These are phyloP conservation scores for Solanum peruvianum DNA, from an alignment of 257 asterid genomes.

Conservation along the genomic window DNA sequence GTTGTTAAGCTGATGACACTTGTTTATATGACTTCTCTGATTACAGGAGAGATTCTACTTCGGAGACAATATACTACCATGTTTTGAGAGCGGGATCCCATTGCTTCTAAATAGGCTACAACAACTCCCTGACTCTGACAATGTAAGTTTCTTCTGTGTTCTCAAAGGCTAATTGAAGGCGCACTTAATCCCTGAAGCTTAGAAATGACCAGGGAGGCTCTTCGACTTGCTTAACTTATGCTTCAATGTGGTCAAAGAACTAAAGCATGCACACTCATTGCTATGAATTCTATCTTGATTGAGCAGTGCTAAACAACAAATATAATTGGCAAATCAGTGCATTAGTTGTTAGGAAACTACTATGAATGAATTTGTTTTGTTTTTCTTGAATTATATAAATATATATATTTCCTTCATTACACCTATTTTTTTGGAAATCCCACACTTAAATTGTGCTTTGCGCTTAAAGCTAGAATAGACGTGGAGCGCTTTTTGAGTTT, in stretches of 20 bases:
- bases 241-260: not conserved
- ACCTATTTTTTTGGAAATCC: not conserved
- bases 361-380: not conserved
- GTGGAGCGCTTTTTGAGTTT: not conserved
- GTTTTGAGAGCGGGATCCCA: conserved; percentile 97
- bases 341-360: not conserved
- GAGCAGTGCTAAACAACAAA: not conserved
- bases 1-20: conserved; percentile 1
- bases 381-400: not conserved
- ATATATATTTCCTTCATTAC: not conserved
- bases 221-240: not conserved
- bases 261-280: not conserved
- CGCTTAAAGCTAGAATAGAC: not conserved
- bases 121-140: conserved; percentile 91
- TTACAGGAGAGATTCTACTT: conserved; percentile 95
- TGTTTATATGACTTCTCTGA: not conserved
- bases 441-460: not conserved
- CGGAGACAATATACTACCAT: conserved; percentile 84
- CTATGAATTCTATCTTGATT: not conserved
- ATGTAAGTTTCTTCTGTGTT: conserved; percentile 28
- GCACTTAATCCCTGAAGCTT: not conserved
- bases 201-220: not conserved
- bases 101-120: conserved; percentile 82
- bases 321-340: not conserved
- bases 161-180: not conserved